A percentile compares a stretch with the other conserved stretches of the same genome.
phyloP scores from a whole-genome alignment of 257 asterid genomes.

The Lantana camara region DNA sequence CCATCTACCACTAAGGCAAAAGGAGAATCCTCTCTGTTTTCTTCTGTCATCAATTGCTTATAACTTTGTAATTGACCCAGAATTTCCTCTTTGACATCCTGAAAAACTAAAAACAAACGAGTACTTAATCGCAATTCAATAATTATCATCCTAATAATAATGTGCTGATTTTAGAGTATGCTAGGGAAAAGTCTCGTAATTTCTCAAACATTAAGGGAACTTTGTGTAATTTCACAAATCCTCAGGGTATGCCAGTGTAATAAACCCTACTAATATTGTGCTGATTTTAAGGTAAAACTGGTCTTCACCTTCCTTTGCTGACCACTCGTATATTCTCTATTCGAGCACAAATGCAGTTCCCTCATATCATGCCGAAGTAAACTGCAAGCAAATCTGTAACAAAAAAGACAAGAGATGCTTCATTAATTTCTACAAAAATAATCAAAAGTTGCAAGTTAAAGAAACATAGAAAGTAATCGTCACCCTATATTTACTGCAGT shows the following conservation, averaged over 20 bases:
- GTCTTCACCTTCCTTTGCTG: conserved; percentile 50
- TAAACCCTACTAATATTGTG: neutral
- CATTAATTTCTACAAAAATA: too few species aligned
- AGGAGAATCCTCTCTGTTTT: conserved; percentile 40
- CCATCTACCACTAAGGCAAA: conserved; percentile 74
- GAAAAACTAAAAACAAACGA: conserved; percentile 45
- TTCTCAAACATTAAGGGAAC: too few species aligned
- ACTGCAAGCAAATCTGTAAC: conserved; percentile 67
- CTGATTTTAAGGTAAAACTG: conserved; percentile 21
- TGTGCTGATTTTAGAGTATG: neutral
- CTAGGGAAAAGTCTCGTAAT: too few species aligned
- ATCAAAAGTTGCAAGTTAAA: neutral
- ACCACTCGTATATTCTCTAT: conserved; percentile 29
- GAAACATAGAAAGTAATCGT: neutral
- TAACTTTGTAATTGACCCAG: conserved; percentile 48
- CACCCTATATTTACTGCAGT: conserved; percentile 79
- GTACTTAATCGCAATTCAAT: conserved; percentile 35
- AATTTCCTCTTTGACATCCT: conserved; percentile 59
- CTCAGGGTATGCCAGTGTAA: too few species aligned
- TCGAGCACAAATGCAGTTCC: conserved; percentile 55
- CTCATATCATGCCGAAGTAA: conserved; percentile 69
- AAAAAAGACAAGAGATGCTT: neutral
- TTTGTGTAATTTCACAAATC: too few species aligned
- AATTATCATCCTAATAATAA: neutral
- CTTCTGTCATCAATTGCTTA: conserved; percentile 33